Base-by-base conservation (phyloP, 2,329 filamentous ascomycete genomes). In the Mariannaea elegans region DNA sequence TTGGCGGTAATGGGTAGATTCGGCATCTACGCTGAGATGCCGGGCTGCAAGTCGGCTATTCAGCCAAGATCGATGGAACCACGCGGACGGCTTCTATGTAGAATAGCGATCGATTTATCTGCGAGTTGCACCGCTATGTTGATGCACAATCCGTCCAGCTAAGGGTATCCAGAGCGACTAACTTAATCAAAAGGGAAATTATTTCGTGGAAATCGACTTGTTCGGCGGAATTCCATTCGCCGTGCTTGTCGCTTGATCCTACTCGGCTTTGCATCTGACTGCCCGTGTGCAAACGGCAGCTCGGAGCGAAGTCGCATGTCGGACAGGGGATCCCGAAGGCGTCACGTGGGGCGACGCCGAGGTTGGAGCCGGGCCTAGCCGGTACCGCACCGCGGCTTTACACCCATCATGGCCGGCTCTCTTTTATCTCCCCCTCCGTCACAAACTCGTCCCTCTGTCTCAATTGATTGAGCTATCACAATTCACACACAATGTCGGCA, bases 401-500 rank as follows among this genome's bases (percentile, higher is more conserved):
- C 34, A 34, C 16, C 64, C 62, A 74, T 77, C 62, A 70, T 62
- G 65, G 59, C 52, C 59, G 63, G 63, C 59, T 49, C 59, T 65
- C 50, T 52, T 65, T 55, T 59, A 65, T 16, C 41, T 50, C 59
- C 54, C 58, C 60, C 60, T 66, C 58, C 62, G 49, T 21, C 44
- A 54, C 61, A 64, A 69, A 65, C 66, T 64, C 53, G 59, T 44
- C 39, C 24, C 9, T 27, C 24, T 27, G 24, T 9, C 9, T 27
- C 24, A 27, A 27, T 27, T 60, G 48, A 52, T 70, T 70, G 66
- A 64, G 59, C 69, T 66, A 62, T 66, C 69, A 66, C 67, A 72
- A 50, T 55, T 41, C 62, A 63, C 24, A 27, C 24, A 27, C 9
- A 27, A 88, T 89, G 86, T 87, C 86, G 71, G 82, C 85, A 56